Evolutionary conservation across 176 grass and related monocot genomes (phyloP), one percentile per base, ranked within the genome.

Genomic region (Ensete ventricosum): DNA sequence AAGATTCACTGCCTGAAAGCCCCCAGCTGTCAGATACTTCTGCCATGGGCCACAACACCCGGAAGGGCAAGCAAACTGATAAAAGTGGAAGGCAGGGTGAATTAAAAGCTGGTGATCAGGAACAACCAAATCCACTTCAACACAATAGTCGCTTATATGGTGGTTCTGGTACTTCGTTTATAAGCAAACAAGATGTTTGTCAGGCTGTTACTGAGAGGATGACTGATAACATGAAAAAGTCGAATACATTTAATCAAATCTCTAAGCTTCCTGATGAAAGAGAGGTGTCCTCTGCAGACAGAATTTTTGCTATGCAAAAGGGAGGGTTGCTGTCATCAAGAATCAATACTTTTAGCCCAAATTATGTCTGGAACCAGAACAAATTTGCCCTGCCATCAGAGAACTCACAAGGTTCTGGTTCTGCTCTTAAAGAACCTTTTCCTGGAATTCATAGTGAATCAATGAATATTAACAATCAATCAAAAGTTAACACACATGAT

Each of bases 281-380:
- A 27, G 78, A 80, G 69, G 53, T 83, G n/a, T 53, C 84, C 78
- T 85, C 87, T 81, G 81, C 80, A 62, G 86, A 77, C 85, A 83
- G 80, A 10, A 76, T 84, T 52, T n/a, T 84, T 0, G 94, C 88
- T 73, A 65, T 89, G 76, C 90, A 93, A 70, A 94, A 91, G 85
- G 86, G 85, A 59, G 68, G 54, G 73, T 17, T 77, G 20, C 84
- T 89, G 55, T 77, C 85, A 63, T 80, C 82, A 67, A 88, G 88
- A 69, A 69, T 72, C 34, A 90, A 78, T 85, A 64, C 86, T 73
- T 92, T 96, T 51, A 89, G 69, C 70, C n/a, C 83, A 72, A 77
- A 82, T 82, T 91, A 89, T 86, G 81, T 85, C 54, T 91, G 90
- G 95, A 89, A 81, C 70, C 94, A 87, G 75, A 93, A 85, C 69